These are phyloP conservation scores for Podaxis mareebaensis DNA, from an alignment of 768 basidiomycete species.

Conservation along the genomic window DNA sequence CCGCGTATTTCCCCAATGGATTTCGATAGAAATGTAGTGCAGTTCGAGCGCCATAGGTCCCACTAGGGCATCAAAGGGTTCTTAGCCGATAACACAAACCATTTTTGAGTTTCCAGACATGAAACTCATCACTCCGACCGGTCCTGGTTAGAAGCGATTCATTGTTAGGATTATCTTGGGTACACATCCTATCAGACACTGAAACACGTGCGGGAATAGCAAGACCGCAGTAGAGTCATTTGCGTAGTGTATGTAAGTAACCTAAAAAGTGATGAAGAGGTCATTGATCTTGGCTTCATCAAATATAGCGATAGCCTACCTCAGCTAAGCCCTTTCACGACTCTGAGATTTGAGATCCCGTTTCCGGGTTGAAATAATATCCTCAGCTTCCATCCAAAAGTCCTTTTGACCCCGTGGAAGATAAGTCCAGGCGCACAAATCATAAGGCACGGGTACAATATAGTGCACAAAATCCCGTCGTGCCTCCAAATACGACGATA, in stretches of 20 bases:
- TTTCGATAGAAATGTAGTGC: background rate
- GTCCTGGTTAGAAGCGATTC: background rate
- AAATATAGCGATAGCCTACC: background rate
- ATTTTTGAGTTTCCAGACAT: background rate
- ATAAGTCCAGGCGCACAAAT: constrained; percentile 10
- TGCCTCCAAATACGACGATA: background rate
- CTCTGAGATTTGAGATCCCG: background rate
- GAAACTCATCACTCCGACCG: background rate
- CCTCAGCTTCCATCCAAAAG: constrained; percentile 14
- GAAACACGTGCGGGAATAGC: background rate
- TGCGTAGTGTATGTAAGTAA: background rate
- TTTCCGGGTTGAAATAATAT: background rate
- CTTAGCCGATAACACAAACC: background rate
- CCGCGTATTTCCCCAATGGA: background rate
- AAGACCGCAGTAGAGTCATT: background rate
- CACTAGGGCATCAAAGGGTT: background rate
- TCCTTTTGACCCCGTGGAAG: constrained; percentile 6
- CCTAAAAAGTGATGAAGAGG: background rate
- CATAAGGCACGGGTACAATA: constrained; percentile 6
- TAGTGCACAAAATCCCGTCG: constrained; percentile 1
- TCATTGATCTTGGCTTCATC: background rate
- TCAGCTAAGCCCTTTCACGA: background rate
- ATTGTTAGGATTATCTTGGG: background rate
- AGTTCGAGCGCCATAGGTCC: background rate
- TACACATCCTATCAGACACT: background rate